Evolutionary conservation across 805 yeast species (phyloP).

Genomic region (Nakazawaea molendinolei): DNA sequence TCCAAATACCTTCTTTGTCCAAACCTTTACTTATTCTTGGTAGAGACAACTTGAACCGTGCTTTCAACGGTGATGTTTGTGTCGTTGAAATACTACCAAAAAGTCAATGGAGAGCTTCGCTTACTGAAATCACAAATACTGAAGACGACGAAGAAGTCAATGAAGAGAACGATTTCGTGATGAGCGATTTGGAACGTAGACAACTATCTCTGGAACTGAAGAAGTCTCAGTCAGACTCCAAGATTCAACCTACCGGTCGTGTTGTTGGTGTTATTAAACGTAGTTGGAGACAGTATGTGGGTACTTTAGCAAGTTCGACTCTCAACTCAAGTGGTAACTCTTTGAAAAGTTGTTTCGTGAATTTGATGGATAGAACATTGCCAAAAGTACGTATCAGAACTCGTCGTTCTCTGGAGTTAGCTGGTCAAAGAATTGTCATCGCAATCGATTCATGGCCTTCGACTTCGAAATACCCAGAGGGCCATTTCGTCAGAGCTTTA

Average conservation of each 20-base stretch:
- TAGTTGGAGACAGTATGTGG: conserved; percentile 95
- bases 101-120: conserved; percentile 81
- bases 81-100: conserved; percentile 86
- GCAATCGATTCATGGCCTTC: conserved; percentile 92
- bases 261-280: conserved; percentile 85
- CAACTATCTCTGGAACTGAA: conserved; percentile 74
- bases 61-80: conserved; percentile 88
- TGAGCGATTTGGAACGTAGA: conserved; percentile 66
- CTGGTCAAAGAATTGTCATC: conserved; percentile 87
- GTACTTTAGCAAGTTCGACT: conserved; percentile 76
- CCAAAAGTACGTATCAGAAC: conserved; percentile 87
- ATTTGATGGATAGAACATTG: conserved; percentile 81
- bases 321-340: conserved; percentile 53
- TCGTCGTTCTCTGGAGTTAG: conserved; percentile 71
- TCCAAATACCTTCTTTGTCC: conserved; percentile 63
- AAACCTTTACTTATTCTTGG: conserved; percentile 82
- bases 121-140: conserved; percentile 50
- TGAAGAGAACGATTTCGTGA: conserved; percentile 36
- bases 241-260: conserved; percentile 85
- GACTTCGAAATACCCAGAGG: conserved; percentile 80
- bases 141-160: conserved; percentile 68
- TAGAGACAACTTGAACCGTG: conserved; percentile 77
- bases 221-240: conserved; percentile 44
- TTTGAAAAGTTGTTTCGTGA: conserved; percentile 72
- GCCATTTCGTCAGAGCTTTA: conserved; percentile 84